Evolutionary conservation across 352 stramenopile species (phyloP).

Genomic region (Phytophthora tentaculata): DNA sequence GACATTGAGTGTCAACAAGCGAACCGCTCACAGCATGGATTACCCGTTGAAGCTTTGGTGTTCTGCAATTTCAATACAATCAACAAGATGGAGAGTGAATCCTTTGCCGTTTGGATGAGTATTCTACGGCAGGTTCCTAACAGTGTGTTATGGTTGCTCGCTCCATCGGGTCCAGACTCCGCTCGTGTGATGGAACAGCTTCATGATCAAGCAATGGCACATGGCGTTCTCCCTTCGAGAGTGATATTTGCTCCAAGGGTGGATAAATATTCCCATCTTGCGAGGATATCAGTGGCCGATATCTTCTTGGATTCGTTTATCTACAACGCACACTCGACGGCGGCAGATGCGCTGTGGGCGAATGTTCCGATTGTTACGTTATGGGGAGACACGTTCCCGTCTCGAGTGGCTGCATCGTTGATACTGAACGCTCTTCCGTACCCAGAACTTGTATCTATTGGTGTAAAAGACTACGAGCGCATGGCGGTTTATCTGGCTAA

Average conservation of each 20-base stretch:
- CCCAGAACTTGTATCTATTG: conserved; percentile 50
- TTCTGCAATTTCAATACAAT: conserved; percentile 95
- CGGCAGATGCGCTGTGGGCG: conserved; percentile 89
- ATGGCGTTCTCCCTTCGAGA: conserved; percentile 64
- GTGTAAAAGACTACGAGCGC: conserved; percentile 74
- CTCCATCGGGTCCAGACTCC: conserved; percentile 31
- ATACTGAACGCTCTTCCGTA: conserved; percentile 45
- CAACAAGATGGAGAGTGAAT: conserved; percentile 93
- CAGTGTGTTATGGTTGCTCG: conserved; percentile 90
- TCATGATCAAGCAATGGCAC: conserved; percentile 56
- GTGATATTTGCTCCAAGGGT: conserved; percentile 76
- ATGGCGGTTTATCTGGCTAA: conserved; percentile 60
- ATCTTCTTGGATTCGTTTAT: conserved; percentile 96
- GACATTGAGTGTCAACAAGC: conserved; percentile 23
- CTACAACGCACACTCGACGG: conserved; percentile 97
- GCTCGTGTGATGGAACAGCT: conserved; percentile 38
- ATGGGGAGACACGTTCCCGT: conserved; percentile 75
- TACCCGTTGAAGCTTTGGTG: conserved; percentile 46
- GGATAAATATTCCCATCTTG: conserved; percentile 80
- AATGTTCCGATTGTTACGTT: conserved; percentile 92
- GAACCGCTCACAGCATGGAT: conserved; percentile 29
- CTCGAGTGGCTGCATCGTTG: conserved; percentile 71
- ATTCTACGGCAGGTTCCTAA: conserved; percentile 85
- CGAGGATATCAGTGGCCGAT: conserved; percentile 81
- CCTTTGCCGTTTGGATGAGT: conserved; percentile 90